Evolutionary conservation across 2,329 filamentous ascomycete genomes (phyloP).

Genomic region (Colletotrichum noveboracense): DNA sequence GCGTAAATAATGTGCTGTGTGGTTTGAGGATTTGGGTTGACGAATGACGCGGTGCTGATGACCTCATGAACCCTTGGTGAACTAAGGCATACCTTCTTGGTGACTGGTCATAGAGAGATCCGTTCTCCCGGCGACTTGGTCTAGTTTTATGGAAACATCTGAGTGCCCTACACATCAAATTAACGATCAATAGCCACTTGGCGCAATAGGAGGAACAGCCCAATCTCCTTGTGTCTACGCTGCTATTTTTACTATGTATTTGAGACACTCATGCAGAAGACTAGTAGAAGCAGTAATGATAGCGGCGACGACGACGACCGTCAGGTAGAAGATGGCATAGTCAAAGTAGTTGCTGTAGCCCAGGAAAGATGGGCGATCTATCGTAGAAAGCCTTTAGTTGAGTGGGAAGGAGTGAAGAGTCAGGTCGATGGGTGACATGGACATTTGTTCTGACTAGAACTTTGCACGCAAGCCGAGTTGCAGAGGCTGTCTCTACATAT

Average conservation of each 20-base stretch:
- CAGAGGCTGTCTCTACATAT: neutral
- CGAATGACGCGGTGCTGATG: neutral
- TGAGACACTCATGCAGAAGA: too few species aligned
- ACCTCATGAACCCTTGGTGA: neutral
- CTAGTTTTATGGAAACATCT: neutral
- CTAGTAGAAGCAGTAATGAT: too few species aligned
- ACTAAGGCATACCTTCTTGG: neutral
- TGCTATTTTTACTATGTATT: too few species aligned
- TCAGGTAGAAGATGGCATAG: too few species aligned
- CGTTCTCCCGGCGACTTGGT: neutral
- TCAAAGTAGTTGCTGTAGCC: too few species aligned
- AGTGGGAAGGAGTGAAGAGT: neutral
- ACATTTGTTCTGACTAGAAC: neutral
- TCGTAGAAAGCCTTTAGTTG: neutral
- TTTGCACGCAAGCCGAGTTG: neutral
- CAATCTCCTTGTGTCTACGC: too few species aligned
- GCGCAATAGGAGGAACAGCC: neutral
- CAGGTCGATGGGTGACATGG: neutral
- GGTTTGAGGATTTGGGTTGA: too few species aligned
- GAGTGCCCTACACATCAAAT: neutral
- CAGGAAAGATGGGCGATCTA: too few species aligned
- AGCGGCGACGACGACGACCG: too few species aligned
- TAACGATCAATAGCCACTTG: neutral
- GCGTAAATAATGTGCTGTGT: slow-evolving; percentile 74
- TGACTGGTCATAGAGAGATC: neutral